These are phyloP conservation scores for Sporisorium reilianum DNA, from an alignment of 1,284 basidiomycete species.

Conservation along the genomic window DNA sequence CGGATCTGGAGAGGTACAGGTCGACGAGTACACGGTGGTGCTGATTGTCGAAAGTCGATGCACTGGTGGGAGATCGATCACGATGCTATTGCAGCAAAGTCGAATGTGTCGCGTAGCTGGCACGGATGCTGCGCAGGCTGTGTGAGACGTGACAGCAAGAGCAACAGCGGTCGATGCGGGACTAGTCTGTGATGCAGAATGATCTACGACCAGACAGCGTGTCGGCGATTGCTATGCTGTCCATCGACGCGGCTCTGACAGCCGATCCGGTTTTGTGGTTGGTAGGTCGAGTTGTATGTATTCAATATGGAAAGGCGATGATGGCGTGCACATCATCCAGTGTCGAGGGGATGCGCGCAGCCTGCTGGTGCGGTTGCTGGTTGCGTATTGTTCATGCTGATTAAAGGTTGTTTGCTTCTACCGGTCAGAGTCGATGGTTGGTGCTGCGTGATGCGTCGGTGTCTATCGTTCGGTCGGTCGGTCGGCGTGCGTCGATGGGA, in stretches of 20 bases:
- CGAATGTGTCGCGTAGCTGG: neutral
- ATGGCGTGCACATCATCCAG: conserved; percentile 13
- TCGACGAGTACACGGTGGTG: conserved; percentile 9
- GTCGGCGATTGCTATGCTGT: neutral
- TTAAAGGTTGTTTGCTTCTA: neutral
- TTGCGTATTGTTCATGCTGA: conserved; percentile 4
- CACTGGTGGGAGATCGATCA: neutral
- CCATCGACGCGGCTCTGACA: neutral
- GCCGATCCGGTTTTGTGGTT: neutral
- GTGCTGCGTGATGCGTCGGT: neutral
- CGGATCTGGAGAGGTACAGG: conserved; percentile 55
- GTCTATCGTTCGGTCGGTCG: conserved; percentile 7
- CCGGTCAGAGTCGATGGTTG: neutral
- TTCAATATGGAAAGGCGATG: conserved; percentile 5
- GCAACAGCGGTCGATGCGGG: neutral
- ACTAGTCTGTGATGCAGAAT: neutral
- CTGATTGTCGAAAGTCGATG: conserved; percentile 1
- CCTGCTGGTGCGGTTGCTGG: conserved; percentile 1
- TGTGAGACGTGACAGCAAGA: neutral
- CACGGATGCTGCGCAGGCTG: neutral
- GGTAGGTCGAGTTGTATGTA: neutral
- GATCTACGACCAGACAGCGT: neutral
- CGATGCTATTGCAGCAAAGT: neutral
- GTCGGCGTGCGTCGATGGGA: conserved; percentile 10
- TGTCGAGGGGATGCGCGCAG: conserved; percentile 16